Evolutionary conservation across 164 flowering plant genomes (phyloP), one percentile per base, ranked within the genome.

Genomic region (Macadamia integrifolia): DNA sequence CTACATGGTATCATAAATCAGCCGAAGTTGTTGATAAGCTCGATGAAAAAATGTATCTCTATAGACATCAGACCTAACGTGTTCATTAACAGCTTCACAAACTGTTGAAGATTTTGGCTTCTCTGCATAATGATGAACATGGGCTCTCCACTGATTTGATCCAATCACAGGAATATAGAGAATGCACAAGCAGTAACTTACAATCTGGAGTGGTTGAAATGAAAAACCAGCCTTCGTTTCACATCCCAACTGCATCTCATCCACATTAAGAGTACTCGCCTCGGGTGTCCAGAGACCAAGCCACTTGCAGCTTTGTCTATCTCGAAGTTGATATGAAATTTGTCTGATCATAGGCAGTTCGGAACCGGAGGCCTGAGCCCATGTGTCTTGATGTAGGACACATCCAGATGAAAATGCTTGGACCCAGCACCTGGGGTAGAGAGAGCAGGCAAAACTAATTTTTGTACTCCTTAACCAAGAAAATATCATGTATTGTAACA

Each of bases 351-450:
- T 72, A 87, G 53, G 82, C 64, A 59, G 98, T 85, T 17, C 80
- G 86, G 74, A 85, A 93, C 28, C 84, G 87, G 66, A 88, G 74
- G 56, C 97, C 98, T 35, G 93, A 79, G 69, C 96, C 92, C 57
- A 84, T 79, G 74, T 93, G 91, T 31, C 76, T 73, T 23, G 92
- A 75, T 29, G 88, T 84, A 3, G 98, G 98, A 71, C 85, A 87
- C 49, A 88, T 1, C 98, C 98, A 93, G 68, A 82, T 73, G 60
- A 84, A 66, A 68, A 87, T 72, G 72, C 66, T 89, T 66, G 97
- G 92, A 73, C 98, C 98, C 55, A 93, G 83, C 44, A 88, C 88
- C 98, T 93, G 81, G 7, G 50, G 48, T 43, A 23, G 63, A 74
- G 42, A 14, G 10, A 67, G 12, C 15, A 43, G 61, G 18, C 44